A percentile compares a stretch with the other conserved stretches of the same genome.
phyloP scores from a whole-genome alignment of 139 green algal genomes.

The Ulvella scutata region DNA sequence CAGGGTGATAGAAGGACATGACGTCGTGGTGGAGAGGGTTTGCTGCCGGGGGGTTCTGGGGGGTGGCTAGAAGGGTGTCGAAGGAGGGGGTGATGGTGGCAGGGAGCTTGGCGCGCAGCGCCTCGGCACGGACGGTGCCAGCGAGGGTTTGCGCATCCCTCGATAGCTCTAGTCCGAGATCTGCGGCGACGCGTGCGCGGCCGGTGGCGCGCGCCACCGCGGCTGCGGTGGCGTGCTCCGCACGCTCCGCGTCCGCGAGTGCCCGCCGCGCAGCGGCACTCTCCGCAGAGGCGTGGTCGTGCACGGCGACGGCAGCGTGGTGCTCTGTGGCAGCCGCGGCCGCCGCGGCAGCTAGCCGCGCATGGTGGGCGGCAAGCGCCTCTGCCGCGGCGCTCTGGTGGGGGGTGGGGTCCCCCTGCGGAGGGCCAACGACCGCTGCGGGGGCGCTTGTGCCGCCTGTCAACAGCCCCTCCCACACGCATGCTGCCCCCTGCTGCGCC shows the following conservation, averaged over 20 bases:
- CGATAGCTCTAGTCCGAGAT: not conserved
- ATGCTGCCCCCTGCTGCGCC: no score
- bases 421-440: not conserved
- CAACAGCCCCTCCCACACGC: not conserved
- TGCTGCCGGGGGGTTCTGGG: no score
- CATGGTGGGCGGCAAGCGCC: not conserved
- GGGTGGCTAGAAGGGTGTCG: not conserved
- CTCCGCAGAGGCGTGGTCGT: not conserved
- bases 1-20: not conserved
- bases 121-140: not conserved
- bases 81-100: not conserved
- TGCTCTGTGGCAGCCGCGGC: not conserved
- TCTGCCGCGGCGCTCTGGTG: not conserved
- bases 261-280: not conserved
- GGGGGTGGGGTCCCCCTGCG: no score
- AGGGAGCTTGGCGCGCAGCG: not conserved
- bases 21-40: not conserved
- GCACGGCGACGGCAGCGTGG: not conserved
- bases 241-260: not conserved
- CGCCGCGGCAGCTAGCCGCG: not conserved
- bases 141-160: not conserved
- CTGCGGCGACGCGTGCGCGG: not conserved
- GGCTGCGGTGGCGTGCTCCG: not conserved
- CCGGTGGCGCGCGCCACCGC: not conserved
- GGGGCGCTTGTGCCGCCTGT: not conserved